A percentile compares a stretch with the other conserved stretches of the same genome.
These are phyloP conservation scores for Petasospora rhodanensis DNA, from an alignment of 1,139 yeast species.

Conservation along the genomic window DNA sequence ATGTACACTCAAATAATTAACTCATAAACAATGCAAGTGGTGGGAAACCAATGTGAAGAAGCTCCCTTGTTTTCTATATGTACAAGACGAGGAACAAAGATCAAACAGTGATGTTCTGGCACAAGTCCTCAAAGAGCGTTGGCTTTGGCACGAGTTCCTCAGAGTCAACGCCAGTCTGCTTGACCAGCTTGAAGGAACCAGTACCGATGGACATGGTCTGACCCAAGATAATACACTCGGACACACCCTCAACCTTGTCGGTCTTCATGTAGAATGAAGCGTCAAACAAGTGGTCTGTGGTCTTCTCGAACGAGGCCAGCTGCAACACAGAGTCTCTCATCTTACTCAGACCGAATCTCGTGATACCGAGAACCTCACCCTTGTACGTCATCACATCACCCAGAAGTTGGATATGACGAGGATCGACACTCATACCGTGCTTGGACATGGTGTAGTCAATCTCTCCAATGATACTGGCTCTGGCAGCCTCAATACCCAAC, in stretches of 20 bases:
- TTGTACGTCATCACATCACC: slow-evolving; percentile 99
- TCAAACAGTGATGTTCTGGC: slow-evolving; percentile 22
- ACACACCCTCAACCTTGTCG: slow-evolving; percentile 94
- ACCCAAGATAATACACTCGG: slow-evolving; percentile 95
- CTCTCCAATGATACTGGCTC: slow-evolving; percentile 87
- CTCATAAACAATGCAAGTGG: too few relatives aligned
- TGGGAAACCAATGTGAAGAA: slow-evolving; percentile 6
- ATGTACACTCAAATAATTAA: too few relatives aligned
- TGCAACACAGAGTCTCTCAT: slow-evolving; percentile 98
- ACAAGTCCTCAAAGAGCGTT: slow-evolving; percentile 57
- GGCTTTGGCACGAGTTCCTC: slow-evolving; percentile 46
- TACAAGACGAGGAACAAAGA: not conserved
- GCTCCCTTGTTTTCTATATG: too few relatives aligned
- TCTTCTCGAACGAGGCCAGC: slow-evolving; percentile 95
- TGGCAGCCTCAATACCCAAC: slow-evolving; percentile 96
- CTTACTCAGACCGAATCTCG: slow-evolving; percentile 95
- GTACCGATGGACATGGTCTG: slow-evolving; percentile 98
- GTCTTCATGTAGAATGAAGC: slow-evolving; percentile 98
- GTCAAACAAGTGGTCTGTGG: slow-evolving; percentile 96
- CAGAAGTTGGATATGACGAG: slow-evolving; percentile 94
- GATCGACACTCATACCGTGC: slow-evolving; percentile 99
- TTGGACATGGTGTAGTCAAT: slow-evolving; percentile 97
- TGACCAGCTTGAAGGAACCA: slow-evolving; percentile 86
- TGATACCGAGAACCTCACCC: slow-evolving; percentile 97
- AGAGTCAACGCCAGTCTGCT: slow-evolving; percentile 44